These are phyloP conservation scores for Annulohypoxylon truncatum DNA, from an alignment of 2,329 filamentous ascomycete genomes.

Conservation along the genomic window DNA sequence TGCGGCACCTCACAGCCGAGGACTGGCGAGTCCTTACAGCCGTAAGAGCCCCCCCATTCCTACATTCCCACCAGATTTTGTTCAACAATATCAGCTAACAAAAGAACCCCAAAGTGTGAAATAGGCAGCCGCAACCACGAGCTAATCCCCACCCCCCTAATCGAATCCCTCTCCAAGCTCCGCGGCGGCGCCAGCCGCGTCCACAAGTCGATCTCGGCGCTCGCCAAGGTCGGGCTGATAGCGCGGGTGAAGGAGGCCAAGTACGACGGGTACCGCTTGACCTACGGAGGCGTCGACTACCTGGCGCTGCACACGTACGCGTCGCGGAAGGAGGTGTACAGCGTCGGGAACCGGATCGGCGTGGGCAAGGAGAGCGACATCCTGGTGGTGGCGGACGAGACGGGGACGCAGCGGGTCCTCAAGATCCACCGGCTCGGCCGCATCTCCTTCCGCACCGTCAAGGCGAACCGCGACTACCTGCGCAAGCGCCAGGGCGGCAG, in stretches of 20 bases:
- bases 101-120: conserved; percentile 78
- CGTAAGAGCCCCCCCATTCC: conserved; percentile 64
- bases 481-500: conserved; percentile 74
- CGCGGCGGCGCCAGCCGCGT: conserved; percentile 82
- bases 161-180: conserved; percentile 84
- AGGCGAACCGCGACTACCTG: conserved; percentile 95
- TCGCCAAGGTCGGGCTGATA: conserved; percentile 93
- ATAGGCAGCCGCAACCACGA: conserved; percentile 97
- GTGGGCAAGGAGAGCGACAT: conserved; percentile 99
- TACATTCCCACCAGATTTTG: conserved; percentile 31
- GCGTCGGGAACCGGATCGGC: conserved; percentile 92
- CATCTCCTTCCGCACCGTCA: conserved; percentile 96
- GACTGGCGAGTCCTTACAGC: conserved; percentile 96
- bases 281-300: conserved; percentile 97
- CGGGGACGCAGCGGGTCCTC: conserved; percentile 81
- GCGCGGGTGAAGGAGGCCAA: conserved; percentile 93
- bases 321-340: conserved; percentile 83
- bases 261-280: conserved; percentile 96
- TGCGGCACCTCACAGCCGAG: conserved; percentile 91
- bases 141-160: conserved; percentile 90
- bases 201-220: conserved; percentile 85
- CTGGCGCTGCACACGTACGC: conserved; percentile 93
- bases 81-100: conserved; percentile 23
- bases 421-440: conserved; percentile 97
- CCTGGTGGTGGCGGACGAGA: conserved; percentile 86